phyloP scores from a whole-genome alignment of 768 basidiomycete genomes.

The Kwoniella newhampshirensis region DNA sequence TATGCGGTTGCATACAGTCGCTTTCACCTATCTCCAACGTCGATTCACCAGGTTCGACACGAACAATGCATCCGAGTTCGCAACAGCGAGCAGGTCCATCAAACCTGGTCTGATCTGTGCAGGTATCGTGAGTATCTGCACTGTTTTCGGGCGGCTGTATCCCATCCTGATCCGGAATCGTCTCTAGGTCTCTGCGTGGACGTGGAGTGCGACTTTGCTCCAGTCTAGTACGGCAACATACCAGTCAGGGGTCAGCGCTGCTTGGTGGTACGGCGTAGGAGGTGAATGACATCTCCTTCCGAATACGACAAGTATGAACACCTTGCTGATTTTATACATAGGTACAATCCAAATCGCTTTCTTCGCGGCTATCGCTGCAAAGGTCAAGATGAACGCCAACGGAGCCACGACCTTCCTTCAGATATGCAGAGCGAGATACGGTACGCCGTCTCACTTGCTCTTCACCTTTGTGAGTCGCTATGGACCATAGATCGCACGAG shows the following conservation, averaged over 20 bases:
- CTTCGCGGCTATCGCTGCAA: constrained; percentile 56
- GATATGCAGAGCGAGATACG: constrained; percentile 54
- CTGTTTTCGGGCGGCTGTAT: neutral
- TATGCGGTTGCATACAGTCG: constrained; percentile 8
- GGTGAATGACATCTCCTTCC: constrained; percentile 1
- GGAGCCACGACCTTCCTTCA: constrained; percentile 64
- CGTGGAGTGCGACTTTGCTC: constrained; percentile 29
- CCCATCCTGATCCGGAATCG: neutral
- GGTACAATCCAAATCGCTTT: constrained; percentile 60
- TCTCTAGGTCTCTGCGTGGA: constrained; percentile 26
- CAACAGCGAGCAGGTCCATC: constrained; percentile 20
- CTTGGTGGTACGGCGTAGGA: constrained; percentile 35
- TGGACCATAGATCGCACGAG: neutral
- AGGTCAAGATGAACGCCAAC: constrained; percentile 64
- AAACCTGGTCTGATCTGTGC: constrained; percentile 32
- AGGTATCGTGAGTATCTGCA: constrained; percentile 12
- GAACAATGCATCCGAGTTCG: constrained; percentile 23
- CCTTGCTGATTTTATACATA: neutral
- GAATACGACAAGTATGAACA: neutral
- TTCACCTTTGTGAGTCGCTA: constrained; percentile 21
- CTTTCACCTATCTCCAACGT: constrained; percentile 20
- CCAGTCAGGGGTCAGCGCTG: constrained; percentile 19
- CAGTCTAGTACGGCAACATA: constrained; percentile 20
- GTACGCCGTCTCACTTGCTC: constrained; percentile 54
- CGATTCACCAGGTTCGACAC: constrained; percentile 24